phyloP scores from a whole-genome alignment of 306 rosid species.

The Cyclanthera cordifolia region DNA sequence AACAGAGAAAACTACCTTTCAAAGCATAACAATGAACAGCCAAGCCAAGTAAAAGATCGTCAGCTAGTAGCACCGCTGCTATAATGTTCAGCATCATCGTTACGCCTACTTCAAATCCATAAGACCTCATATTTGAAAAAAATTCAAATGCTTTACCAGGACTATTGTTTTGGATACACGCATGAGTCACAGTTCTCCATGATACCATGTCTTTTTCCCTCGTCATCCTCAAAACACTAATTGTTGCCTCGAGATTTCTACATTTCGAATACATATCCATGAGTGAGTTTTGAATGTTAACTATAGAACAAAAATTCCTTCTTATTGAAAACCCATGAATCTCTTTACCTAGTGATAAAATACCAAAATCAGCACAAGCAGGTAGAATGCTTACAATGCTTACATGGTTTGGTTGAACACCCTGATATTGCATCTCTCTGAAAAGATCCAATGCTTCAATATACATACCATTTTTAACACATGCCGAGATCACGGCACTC shows the following conservation, averaged over 20 bases:
- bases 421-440: conserved; percentile 19
- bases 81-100: conserved; percentile 5
- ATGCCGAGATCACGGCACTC: conserved; percentile 17
- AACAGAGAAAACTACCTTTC: conserved; percentile 13
- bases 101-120: neutral
- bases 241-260: conserved; percentile 13
- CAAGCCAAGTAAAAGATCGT: conserved; percentile 10
- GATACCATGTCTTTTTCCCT: conserved; percentile 15
- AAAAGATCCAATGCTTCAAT: conserved; percentile 10
- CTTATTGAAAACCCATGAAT: conserved; percentile 18
- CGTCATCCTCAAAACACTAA: conserved; percentile 6
- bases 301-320: neutral
- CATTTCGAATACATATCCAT: conserved; percentile 19
- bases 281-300: conserved; percentile 12
- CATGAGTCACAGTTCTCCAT: conserved; percentile 14
- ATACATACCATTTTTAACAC: conserved; percentile 14
- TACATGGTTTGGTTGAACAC: conserved; percentile 16
- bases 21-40: conserved; percentile 13
- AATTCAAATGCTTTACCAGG: conserved; percentile 10
- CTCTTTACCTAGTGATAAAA: conserved; percentile 14
- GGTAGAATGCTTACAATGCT: conserved; percentile 18
- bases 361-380: conserved; percentile 18
- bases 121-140: conserved; percentile 6
- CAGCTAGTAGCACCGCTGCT: conserved; percentile 8
- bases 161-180: conserved; percentile 14